Conservation (phyloP, 257 asterid genomes). For the Solanum stenotomum region DNA sequence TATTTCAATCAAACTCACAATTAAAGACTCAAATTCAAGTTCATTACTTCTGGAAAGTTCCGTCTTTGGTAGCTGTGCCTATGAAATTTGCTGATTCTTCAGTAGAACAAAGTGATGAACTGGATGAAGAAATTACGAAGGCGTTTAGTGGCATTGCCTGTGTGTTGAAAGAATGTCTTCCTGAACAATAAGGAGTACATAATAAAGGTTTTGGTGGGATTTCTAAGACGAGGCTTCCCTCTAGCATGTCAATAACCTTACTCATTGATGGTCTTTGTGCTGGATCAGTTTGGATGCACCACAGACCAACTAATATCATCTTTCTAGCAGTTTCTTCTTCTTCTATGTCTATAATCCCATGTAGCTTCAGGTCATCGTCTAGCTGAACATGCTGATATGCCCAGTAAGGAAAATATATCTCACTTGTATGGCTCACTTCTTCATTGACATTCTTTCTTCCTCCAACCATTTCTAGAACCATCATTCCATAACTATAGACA, state of each 20-base stretch:
- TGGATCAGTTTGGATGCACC: slow-evolving; percentile 18
- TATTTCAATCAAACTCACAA: not conserved
- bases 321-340: no score
- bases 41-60: not conserved
- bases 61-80: not conserved
- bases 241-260: slow-evolving; percentile 15
- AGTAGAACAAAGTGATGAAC: not conserved
- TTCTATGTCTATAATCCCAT: no score
- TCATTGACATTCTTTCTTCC: no score
- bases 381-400: no score
- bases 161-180: not conserved
- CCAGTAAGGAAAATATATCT: no score
- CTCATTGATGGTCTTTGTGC: slow-evolving; percentile 11
- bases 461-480: no score
- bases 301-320: no score
- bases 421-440: no score
- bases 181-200: not conserved
- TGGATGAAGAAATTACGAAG: no score
- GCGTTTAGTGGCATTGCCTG: no score
- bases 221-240: not conserved
- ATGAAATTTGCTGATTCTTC: not conserved
- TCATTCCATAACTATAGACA: no score
- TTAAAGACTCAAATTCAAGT: not conserved
- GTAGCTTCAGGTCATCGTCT: no score
- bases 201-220: slow-evolving; percentile 4